Conservation (phyloP, 768 basidiomycete genomes). For the Thelephora ganbajun region DNA sequence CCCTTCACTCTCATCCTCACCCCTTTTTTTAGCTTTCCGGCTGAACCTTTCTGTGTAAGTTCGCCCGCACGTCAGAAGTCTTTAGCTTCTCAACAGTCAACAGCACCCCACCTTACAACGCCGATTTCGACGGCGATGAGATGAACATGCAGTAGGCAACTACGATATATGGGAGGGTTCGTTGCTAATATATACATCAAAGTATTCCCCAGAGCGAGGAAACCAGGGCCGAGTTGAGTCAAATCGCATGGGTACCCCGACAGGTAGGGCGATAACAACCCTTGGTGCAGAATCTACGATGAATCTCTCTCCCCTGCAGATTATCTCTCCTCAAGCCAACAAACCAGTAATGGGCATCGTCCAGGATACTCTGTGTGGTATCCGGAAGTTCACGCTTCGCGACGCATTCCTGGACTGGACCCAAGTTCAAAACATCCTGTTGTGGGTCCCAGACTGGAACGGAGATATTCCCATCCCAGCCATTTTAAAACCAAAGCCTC, state of each 20-base stretch:
- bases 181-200: slow-evolving; percentile 6
- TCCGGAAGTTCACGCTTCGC: slow-evolving; percentile 92
- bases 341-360: slow-evolving; percentile 99
- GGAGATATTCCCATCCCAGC: slow-evolving; percentile 85
- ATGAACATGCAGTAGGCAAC: slow-evolving; percentile 99
- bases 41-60: slow-evolving; percentile 94
- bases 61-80: slow-evolving; percentile 9
- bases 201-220: slow-evolving; percentile 98
- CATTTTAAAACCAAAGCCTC: slow-evolving; percentile 89
- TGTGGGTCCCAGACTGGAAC: slow-evolving; percentile 98
- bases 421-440: slow-evolving; percentile 90
- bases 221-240: slow-evolving; percentile 92
- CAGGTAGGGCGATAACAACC: slow-evolving; percentile 40
- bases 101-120: slow-evolving; percentile 95
- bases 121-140: slow-evolving; percentile 99
- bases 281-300: background rate
- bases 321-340: slow-evolving; percentile 98
- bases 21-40: slow-evolving; percentile 62
- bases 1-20: slow-evolving; percentile 3
- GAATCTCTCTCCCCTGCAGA: slow-evolving; percentile 32
- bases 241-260: slow-evolving; percentile 96
- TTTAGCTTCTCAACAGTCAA: slow-evolving; percentile 12
- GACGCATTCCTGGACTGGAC: slow-evolving; percentile 95
- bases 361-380: slow-evolving; percentile 95
- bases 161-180: background rate